Base-by-base conservation (phyloP, 2,329 filamentous ascomycete species). In the Stenocarpella maydis region DNA sequence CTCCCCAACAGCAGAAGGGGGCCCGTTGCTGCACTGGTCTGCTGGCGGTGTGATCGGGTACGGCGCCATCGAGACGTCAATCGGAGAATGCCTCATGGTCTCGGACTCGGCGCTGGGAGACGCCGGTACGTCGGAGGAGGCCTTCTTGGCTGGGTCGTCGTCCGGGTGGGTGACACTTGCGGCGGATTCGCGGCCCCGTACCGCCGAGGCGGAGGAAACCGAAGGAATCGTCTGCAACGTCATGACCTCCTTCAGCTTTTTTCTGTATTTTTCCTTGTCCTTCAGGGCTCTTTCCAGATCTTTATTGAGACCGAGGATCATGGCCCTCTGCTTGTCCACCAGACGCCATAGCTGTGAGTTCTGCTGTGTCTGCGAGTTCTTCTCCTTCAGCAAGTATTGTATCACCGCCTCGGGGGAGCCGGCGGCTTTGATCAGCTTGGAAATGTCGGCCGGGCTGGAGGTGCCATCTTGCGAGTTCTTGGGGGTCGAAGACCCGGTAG, bases 291-390 rank as follows among this genome's bases (percentile, higher is more conserved):
- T 89, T 80, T 98, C 95, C 15, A 99, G 84, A 78, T 99, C 96
- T 79, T 96, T 97, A 77, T 98, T 98, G 72, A 99, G 85, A 9
- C 95, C 95, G 24, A 97, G 81, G 67, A 99, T 94, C 90, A 99
- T 95, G 19, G 94, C 90, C 72, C 95, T 88, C 80, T 99, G 96
- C 82, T 99, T 98, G 79, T 98, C 95, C 61, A 99, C 94, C 55
- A 99, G 83, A 63, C 94, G 91, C 96, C 96, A 99, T 75, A 99
- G 82, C 78, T 99, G 95, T 21, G 91, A 86, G 78, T 98, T 98
- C 77, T 98, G 96, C 74, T 93, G 91, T 6, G 93, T 89, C 67
- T 94, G 92, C 60, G 93, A 92, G 72, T 95, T 90, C 79, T 98
- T 98, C 78, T 99, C 96, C 78, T 93, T 97, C 72, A 98, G 82